Evolutionary conservation across 208 protist species (phyloP).

Genomic region (Sergeia podlipaevii): DNA sequence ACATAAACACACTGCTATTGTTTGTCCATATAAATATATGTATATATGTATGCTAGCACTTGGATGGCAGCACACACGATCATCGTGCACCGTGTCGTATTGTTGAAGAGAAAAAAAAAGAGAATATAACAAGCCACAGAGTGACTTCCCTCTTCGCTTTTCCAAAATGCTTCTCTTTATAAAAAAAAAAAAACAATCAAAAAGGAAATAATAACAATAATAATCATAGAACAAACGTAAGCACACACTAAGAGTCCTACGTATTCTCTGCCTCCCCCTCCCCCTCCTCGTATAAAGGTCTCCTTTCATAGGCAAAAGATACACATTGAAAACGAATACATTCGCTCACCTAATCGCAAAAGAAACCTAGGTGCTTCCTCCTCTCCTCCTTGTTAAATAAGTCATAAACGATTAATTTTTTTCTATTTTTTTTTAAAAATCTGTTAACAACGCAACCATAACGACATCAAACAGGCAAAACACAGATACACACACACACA

Average conservation of each 20-base stretch:
- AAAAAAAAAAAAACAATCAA: constrained; percentile 1
- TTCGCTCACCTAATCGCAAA: not conserved
- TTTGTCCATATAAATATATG: not conserved
- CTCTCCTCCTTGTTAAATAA: no score
- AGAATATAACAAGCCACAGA: not conserved
- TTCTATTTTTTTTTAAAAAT: no score
- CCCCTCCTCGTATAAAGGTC: no score
- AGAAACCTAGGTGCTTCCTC: no score
- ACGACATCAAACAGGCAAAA: no score
- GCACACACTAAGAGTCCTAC: not conserved
- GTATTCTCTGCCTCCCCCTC: not conserved
- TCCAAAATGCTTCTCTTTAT: not conserved
- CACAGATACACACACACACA: no score
- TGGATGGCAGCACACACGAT: no score
- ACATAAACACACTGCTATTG: not conserved
- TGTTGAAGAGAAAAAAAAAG: not conserved
- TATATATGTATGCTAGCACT: not conserved
- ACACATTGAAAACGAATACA: not conserved
- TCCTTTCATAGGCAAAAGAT: not conserved
- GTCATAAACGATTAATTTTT: no score
- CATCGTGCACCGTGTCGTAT: no score
- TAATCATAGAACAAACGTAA: constrained; percentile 4
- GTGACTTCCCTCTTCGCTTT: not conserved
- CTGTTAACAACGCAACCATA: no score
- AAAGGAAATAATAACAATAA: not conserved